phyloP scores from a whole-genome alignment of 2,329 filamentous ascomycete species.

The Incumbomyces lentus region DNA sequence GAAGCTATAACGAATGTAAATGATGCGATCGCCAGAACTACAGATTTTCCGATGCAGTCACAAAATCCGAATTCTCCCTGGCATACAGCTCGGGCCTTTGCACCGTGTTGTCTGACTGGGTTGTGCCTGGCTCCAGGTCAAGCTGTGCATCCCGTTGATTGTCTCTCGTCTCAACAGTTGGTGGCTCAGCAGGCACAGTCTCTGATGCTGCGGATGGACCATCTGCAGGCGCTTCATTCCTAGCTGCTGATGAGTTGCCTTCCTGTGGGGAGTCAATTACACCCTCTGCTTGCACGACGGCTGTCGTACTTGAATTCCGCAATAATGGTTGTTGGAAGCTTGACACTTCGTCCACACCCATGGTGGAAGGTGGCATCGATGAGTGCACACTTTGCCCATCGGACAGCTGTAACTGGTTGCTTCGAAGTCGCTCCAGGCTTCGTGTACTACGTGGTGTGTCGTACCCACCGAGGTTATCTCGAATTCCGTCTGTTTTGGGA shows the following conservation, averaged over 20 bases:
- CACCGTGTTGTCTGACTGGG: neutral
- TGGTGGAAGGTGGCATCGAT: neutral
- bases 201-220: neutral
- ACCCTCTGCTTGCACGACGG: constrained; percentile 16
- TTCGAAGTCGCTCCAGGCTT: constrained; percentile 18
- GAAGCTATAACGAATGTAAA: too few species aligned
- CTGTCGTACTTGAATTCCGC: constrained; percentile 17
- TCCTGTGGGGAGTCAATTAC: constrained; percentile 7
- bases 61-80: constrained; percentile 10
- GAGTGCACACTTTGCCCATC: constrained; percentile 3
- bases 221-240: neutral
- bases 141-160: neutral
- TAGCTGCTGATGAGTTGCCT: neutral
- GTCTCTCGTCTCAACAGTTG: neutral
- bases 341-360: neutral
- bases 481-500: neutral
- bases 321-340: constrained; percentile 7
- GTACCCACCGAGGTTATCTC: constrained; percentile 9
- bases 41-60: constrained; percentile 12
- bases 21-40: neutral
- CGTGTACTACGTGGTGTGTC: constrained; percentile 17
- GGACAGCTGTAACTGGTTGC: constrained; percentile 3
- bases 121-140: neutral
- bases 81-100: constrained; percentile 13
- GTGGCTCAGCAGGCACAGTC: neutral